These are phyloP conservation scores for Dothistroma pini DNA, from an alignment of 2,329 filamentous ascomycete genomes.

Conservation along the genomic window DNA sequence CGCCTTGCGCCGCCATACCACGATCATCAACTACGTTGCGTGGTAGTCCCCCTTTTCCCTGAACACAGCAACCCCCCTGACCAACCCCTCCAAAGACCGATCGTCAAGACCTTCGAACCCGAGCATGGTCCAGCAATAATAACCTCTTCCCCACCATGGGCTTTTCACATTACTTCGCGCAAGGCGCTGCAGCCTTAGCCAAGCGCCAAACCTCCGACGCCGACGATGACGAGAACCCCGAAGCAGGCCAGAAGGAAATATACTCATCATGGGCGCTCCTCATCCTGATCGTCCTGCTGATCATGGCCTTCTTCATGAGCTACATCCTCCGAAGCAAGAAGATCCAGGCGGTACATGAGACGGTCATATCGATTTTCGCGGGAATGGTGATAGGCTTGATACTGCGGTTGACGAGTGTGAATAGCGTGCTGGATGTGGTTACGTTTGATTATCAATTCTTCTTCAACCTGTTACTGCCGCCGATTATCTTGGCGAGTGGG, in stretches of 20 bases:
- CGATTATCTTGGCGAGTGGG: constrained; percentile 94
- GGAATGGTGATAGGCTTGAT: constrained; percentile 94
- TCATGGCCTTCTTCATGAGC: constrained; percentile 91
- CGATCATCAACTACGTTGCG: background rate
- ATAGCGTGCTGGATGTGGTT: constrained; percentile 83
- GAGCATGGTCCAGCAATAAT: constrained; percentile 27
- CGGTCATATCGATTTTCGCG: constrained; percentile 95
- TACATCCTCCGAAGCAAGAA: constrained; percentile 96
- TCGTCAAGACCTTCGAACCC: constrained; percentile 4
- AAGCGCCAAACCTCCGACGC: constrained; percentile 46
- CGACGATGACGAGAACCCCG: constrained; percentile 58
- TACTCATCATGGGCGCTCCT: constrained; percentile 96
- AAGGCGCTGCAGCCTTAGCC: constrained; percentile 24
- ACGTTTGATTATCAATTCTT: constrained; percentile 99
- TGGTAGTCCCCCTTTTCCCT: background rate
- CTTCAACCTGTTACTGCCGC: constrained; percentile 97
- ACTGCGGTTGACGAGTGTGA: constrained; percentile 74
- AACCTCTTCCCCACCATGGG: constrained; percentile 28
- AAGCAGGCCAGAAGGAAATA: constrained; percentile 88
- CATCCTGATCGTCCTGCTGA: constrained; percentile 91
- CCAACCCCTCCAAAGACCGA: background rate
- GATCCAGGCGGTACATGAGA: constrained; percentile 96
- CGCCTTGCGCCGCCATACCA: too few relatives aligned
- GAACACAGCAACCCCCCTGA: background rate
- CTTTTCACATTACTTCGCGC: constrained; percentile 22